Conservation (phyloP, 306 rosid genomes). For the Medicago ruthenica region DNA sequence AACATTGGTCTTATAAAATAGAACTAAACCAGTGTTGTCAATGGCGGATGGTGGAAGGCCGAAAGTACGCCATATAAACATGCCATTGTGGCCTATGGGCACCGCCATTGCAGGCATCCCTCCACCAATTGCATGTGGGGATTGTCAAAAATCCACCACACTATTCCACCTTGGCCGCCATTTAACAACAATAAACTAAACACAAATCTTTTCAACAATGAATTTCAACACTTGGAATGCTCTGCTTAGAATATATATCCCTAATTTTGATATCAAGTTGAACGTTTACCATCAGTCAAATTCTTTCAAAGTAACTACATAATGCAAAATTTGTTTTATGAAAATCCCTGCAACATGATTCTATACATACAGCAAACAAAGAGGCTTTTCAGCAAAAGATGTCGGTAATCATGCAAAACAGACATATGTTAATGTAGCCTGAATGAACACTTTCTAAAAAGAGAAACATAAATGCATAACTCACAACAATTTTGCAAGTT, state of each 20-base stretch:
- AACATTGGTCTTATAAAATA: constrained; percentile 2
- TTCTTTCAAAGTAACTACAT: constrained; percentile 23
- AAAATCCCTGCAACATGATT: constrained; percentile 31
- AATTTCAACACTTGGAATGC: constrained; percentile 21
- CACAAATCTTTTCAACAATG: constrained; percentile 24
- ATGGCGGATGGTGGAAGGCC: neutral
- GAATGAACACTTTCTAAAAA: constrained; percentile 9
- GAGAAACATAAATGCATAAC: constrained; percentile 35
- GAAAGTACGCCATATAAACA: neutral
- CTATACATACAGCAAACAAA: constrained; percentile 14
- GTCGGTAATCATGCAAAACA: constrained; percentile 35
- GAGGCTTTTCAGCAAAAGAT: constrained; percentile 27
- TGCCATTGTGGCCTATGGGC: neutral
- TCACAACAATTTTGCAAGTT: constrained; percentile 23
- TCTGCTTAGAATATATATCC: constrained; percentile 16
- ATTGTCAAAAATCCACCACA: neutral
- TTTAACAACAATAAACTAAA: neutral
- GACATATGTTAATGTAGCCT: constrained; percentile 12
- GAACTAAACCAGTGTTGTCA: neutral
- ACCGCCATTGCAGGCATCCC: neutral
- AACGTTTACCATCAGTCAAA: constrained; percentile 18
- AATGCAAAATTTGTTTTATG: constrained; percentile 33
- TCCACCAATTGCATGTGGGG: neutral
- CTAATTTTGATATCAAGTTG: constrained; percentile 27
- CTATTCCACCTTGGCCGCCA: neutral